Percentiles rank a stretch among this genome's conserved stretches.
Evolutionary conservation across 2,329 filamentous ascomycete species (phyloP).

Genomic region (Nemania sp.): DNA sequence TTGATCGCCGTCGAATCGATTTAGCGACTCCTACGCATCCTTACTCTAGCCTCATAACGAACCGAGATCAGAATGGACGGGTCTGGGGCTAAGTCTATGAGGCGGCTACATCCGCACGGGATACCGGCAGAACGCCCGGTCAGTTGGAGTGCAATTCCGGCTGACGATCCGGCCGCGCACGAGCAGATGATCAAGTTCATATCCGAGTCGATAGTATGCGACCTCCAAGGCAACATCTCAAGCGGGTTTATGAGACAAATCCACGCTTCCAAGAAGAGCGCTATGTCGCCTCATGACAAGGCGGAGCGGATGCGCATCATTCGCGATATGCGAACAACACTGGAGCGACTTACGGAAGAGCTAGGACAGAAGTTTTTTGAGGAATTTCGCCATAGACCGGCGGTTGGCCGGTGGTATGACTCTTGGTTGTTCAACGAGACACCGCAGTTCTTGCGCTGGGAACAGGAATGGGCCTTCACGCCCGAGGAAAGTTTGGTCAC

Average conservation of each 20-base stretch:
- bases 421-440: constrained; percentile 39
- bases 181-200: constrained; percentile 41
- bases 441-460: constrained; percentile 37
- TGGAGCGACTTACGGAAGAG: constrained; percentile 41
- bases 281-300: constrained; percentile 39
- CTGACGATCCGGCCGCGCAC: constrained; percentile 38
- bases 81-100: constrained; percentile 23
- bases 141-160: constrained; percentile 38
- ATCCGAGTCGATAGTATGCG: constrained; percentile 38
- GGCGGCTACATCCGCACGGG: constrained; percentile 33
- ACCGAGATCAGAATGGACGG: constrained; percentile 15
- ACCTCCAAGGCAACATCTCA: constrained; percentile 40
- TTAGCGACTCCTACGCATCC: not conserved
- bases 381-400: constrained; percentile 37
- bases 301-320: constrained; percentile 41
- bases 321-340: constrained; percentile 38
- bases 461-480: constrained; percentile 38
- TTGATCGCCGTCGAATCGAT: constrained; percentile 1
- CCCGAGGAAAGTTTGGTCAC: constrained; percentile 28
- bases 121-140: constrained; percentile 24
- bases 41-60: constrained; percentile 18
- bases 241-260: constrained; percentile 39
- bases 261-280: constrained; percentile 39
- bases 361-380: constrained; percentile 41
- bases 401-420: constrained; percentile 42